Conservation (phyloP, 768 basidiomycete species). For the Lentinula detonsa region DNA sequence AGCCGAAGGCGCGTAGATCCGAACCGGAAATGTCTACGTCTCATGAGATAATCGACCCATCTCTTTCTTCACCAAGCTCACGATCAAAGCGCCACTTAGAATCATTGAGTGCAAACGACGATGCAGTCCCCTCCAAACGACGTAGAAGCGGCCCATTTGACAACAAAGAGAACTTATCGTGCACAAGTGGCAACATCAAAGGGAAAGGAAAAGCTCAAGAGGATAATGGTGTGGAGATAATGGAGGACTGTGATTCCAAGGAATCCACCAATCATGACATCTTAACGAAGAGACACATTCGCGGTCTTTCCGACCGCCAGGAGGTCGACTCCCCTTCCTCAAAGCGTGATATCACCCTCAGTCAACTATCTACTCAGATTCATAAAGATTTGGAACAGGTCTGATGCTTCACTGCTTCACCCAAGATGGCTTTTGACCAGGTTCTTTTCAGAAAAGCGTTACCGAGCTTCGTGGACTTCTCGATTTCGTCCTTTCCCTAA, state of each 20-base stretch:
- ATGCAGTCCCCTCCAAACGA: conserved; percentile 21
- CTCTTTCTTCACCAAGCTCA: conserved; percentile 3
- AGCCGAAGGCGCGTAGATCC: conserved; percentile 12
- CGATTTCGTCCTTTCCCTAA: conserved; percentile 14
- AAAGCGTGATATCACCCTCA: not conserved
- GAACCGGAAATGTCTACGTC: conserved; percentile 4
- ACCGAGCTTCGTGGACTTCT: conserved; percentile 21
- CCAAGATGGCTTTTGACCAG: conserved; percentile 23
- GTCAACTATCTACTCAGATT: not conserved
- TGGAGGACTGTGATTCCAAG: not conserved
- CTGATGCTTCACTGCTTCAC: conserved; percentile 15
- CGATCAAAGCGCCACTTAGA: not conserved
- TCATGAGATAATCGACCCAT: conserved; percentile 11
- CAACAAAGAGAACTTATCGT: conserved; percentile 20
- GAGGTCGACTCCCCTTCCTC: conserved; percentile 5
- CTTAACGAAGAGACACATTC: not conserved
- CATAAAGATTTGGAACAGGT: conserved; percentile 24
- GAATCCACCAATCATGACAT: not conserved
- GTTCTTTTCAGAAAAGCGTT: conserved; percentile 23
- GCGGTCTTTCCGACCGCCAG: conserved; percentile 4
- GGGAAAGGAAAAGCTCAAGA: conserved; percentile 12
- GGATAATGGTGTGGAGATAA: not conserved
- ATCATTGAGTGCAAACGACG: not conserved
- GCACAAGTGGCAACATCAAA: not conserved
- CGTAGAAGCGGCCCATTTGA: conserved; percentile 15